These are phyloP conservation scores for Torulaspora indica DNA, from an alignment of 805 yeast species.

Conservation along the genomic window DNA sequence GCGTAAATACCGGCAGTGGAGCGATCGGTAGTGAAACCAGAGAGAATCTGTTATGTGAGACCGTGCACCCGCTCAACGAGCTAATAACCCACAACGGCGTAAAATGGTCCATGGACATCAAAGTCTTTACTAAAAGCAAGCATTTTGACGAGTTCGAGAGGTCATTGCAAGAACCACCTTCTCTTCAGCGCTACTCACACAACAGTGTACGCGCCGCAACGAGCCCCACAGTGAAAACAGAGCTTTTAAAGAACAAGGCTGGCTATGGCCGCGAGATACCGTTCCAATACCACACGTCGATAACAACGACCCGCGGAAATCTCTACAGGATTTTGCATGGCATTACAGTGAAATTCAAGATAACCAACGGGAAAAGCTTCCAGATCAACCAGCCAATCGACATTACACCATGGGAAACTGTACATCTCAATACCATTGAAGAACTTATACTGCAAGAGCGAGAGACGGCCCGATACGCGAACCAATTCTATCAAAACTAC, in stretches of 20 bases:
- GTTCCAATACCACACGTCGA: conserved; percentile 42
- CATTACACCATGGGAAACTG: conserved; percentile 49
- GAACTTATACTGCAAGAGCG: conserved; percentile 53
- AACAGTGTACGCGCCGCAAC: neutral
- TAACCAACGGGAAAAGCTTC: conserved; percentile 47
- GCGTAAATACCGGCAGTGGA: conserved; percentile 25
- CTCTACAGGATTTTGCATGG: conserved; percentile 52
- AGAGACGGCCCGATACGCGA: conserved; percentile 40
- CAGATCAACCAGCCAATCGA: conserved; percentile 49
- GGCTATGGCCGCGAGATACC: conserved; percentile 29
- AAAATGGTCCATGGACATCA: conserved; percentile 22
- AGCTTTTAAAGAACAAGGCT: conserved; percentile 31
- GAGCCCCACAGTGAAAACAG: conserved; percentile 18
- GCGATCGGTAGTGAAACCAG: conserved; percentile 35
- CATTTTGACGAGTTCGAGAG: conserved; percentile 32
- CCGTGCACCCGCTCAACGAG: conserved; percentile 31
- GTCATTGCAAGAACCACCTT: conserved; percentile 32
- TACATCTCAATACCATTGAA: conserved; percentile 46
- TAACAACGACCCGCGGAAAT: conserved; percentile 46
- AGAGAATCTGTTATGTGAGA: conserved; percentile 40
- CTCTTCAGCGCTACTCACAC: conserved; percentile 16
- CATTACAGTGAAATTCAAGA: conserved; percentile 45
- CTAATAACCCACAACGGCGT: conserved; percentile 31
- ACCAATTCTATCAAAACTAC: conserved; percentile 33
- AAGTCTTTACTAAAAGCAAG: conserved; percentile 30